Percentiles rank a stretch among this genome's conserved stretches.
phyloP scores from a whole-genome alignment of 225 moss, liverwort and hornwort genomes.

The Antitrichia curtipendula region DNA sequence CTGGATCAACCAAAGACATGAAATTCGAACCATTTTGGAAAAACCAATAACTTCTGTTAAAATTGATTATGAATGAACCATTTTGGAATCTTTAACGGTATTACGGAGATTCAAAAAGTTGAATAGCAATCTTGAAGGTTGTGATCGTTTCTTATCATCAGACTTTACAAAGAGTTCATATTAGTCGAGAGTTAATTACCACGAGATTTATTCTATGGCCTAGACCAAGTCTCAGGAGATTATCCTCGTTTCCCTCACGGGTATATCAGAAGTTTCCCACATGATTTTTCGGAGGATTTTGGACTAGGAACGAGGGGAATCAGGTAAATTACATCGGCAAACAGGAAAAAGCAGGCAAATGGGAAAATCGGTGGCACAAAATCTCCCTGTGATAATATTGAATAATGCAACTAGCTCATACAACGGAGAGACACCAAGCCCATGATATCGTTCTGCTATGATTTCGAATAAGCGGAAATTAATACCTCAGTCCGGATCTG shows the following conservation, averaged over 20 bases:
- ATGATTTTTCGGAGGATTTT: neutral
- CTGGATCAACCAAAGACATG: neutral
- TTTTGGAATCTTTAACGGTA: neutral
- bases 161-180: neutral
- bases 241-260: neutral
- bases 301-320: neutral
- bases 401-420: neutral
- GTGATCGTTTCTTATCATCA: neutral
- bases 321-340: neutral
- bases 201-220: neutral
- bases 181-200: neutral
- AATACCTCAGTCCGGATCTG: constrained; percentile 61
- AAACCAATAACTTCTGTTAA: neutral
- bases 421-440: neutral
- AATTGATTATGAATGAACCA: neutral
- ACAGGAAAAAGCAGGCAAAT: neutral
- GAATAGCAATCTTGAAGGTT: neutral
- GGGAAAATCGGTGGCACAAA: neutral
- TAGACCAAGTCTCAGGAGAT: neutral
- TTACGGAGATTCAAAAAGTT: neutral
- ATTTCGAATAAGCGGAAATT: neutral
- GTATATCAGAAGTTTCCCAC: neutral
- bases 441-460: neutral
- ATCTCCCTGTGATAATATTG: neutral
- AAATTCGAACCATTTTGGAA: neutral